Conservation (phyloP, 164 flowering plant species). For the Aristolochia contorta region DNA sequence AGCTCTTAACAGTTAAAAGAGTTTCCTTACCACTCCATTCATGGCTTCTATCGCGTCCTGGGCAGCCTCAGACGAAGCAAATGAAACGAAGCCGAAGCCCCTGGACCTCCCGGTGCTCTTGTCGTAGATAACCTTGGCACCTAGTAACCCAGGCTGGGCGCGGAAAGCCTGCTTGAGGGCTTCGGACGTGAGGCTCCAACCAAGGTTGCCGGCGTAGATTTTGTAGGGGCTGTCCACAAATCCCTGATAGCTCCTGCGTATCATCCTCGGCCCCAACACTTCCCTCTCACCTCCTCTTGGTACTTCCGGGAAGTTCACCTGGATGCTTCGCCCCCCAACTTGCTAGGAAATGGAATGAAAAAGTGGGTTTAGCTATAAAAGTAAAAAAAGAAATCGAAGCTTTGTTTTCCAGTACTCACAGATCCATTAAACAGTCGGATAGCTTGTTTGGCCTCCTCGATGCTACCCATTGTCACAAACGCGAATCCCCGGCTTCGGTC, state of each 20-base stretch:
- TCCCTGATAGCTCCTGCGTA: constrained; percentile 36
- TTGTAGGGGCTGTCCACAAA: constrained; percentile 81
- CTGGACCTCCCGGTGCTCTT: constrained; percentile 60
- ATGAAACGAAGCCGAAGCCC: constrained; percentile 82
- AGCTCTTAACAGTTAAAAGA: background rate
- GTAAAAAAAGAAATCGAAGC: background rate
- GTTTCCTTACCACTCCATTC: constrained; percentile 71
- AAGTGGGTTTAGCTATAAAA: background rate
- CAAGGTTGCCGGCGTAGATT: constrained; percentile 85
- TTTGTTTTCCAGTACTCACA: constrained; percentile 45
- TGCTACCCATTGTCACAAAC: constrained; percentile 73
- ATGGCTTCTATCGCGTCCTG: constrained; percentile 47
- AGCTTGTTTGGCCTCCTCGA: constrained; percentile 70
- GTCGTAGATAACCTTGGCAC: constrained; percentile 73
- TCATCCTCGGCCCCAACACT: constrained; percentile 62
- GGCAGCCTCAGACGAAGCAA: constrained; percentile 47
- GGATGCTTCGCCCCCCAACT: constrained; percentile 71
- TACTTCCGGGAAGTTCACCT: constrained; percentile 93
- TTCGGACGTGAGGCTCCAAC: constrained; percentile 69
- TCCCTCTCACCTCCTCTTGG: constrained; percentile 84
- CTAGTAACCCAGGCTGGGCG: constrained; percentile 49
- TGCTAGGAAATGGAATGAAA: constrained; percentile 29
- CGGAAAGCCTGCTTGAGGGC: constrained; percentile 57
- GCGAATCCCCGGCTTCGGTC: constrained; percentile 91
- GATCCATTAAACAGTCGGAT: constrained; percentile 74